Evolutionary conservation across 2,329 filamentous ascomycete species (phyloP).

Genomic region (Colletotrichum coccodes): DNA sequence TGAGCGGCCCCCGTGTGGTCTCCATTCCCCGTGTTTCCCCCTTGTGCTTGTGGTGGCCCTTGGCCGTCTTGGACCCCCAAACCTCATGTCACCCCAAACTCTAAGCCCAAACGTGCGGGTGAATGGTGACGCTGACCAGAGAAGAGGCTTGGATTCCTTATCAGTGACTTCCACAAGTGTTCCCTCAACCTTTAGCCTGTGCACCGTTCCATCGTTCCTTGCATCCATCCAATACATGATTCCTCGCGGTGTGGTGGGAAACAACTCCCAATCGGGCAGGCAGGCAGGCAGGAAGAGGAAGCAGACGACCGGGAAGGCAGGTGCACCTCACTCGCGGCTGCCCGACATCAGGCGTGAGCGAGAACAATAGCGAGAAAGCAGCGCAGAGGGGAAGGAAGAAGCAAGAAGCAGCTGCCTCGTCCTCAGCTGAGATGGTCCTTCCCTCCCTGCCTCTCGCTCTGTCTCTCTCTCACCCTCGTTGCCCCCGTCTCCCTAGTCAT

Average conservation of each 20-base stretch:
- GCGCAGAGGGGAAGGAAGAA: background rate
- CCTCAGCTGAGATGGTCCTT: too few species aligned
- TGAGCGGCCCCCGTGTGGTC: background rate
- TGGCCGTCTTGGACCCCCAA: constrained; percentile 20
- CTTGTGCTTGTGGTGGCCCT: background rate
- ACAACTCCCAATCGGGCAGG: constrained; percentile 22
- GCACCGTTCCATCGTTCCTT: constrained; percentile 18
- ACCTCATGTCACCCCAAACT: constrained; percentile 27
- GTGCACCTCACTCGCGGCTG: background rate
- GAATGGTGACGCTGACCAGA: background rate
- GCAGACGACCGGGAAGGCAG: background rate
- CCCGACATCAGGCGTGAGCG: background rate
- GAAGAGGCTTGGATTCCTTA: constrained; percentile 15
- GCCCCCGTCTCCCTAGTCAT: background rate
- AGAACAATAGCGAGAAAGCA: background rate
- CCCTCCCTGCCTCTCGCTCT: background rate
- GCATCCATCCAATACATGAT: background rate
- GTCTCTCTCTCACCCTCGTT: too few species aligned
- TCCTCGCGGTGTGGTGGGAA: background rate
- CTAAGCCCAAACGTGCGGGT: constrained; percentile 19
- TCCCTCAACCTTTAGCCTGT: background rate
- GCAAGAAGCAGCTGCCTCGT: too few species aligned
- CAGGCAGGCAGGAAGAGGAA: background rate
- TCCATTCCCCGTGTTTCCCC: background rate
- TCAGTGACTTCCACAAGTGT: constrained; percentile 13